Evolutionary conservation across 768 basidiomycete species (phyloP), one percentile per base, ranked within the genome.

Genomic region (Boletus barrowsii): DNA sequence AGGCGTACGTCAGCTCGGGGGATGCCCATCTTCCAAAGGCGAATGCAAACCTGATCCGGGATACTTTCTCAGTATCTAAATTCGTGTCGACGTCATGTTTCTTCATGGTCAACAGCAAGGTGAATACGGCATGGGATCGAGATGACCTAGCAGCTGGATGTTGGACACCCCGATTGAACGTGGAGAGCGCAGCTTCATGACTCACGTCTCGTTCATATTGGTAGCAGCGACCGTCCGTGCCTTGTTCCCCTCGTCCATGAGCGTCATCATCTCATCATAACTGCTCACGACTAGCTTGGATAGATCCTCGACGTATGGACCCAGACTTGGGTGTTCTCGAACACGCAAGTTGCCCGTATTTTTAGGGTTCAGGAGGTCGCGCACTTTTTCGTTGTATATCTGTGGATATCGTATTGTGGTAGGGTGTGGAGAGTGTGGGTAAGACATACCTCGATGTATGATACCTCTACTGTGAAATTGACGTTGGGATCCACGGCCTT

Each of bases 211-310:
- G 74, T 99, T 99, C 97, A 99, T 99, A 73, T 97, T 94, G 20
- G 97, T 99, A 24, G 97, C 95, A 20, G 97, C 97, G 22, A 99
- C 96, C 14, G 97, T 98, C 47, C 97, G 80, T 48, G 97, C 95
- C 76, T 98, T 98, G 73, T 98, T 99, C 37, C 96, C 96, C 71
- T 99, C 96, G 75, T 99, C 96, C 96, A 98, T 98, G 68, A 99
- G 87, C 6, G 88, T 93, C 89, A 97, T 96, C 89, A 99, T 97
- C 69, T 97, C 96, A 30, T 90, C 83, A 68, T 95, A 98, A 70
- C 79, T 88, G 67, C 82, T 86, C 42, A 98, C 97, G 29, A 87
- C 87, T 51, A 98, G 83, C 72, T 93, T 93, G 65, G 92, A 93
- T 53, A 99, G 79, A 75, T 96, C 93, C 74, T 99, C 97, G 48